Conservation (phyloP, 306 rosid genomes). For the Macrotyloma uniflorum region DNA sequence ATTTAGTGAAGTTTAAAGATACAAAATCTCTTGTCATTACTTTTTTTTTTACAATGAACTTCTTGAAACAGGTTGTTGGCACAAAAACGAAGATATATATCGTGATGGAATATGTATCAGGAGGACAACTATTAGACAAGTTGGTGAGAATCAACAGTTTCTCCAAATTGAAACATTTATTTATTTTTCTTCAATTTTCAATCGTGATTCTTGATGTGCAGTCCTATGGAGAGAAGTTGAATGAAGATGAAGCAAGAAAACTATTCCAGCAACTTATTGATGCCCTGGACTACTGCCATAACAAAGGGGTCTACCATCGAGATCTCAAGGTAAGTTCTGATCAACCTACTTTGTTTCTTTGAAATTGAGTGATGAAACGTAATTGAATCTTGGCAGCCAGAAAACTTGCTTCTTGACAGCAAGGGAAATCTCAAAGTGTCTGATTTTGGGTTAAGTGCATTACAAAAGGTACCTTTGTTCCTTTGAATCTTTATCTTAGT, state of each 20-base stretch:
- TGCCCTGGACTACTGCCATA: constrained; percentile 78
- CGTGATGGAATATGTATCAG: constrained; percentile 74
- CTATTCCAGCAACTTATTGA: constrained; percentile 81
- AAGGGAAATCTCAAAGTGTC: constrained; percentile 74
- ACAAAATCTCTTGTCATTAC: background rate
- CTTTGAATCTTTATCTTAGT: constrained; percentile 7
- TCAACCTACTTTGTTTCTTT: background rate
- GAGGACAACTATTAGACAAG: constrained; percentile 76
- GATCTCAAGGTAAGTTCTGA: constrained; percentile 70
- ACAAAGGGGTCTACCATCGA: constrained; percentile 74
- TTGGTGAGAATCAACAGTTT: constrained; percentile 53
- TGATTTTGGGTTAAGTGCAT: constrained; percentile 80
- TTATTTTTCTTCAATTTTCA: constrained; percentile 2
- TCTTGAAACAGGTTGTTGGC: constrained; percentile 59
- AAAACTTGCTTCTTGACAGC: constrained; percentile 72
- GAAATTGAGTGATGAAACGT: background rate
- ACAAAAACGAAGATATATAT: constrained; percentile 79
- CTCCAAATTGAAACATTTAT: constrained; percentile 17
- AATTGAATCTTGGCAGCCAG: constrained; percentile 59
- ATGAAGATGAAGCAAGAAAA: constrained; percentile 73
- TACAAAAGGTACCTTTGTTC: constrained; percentile 55
- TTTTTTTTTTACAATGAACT: background rate
- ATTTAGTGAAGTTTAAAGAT: background rate
- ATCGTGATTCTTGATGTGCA: constrained; percentile 35
- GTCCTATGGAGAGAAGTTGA: constrained; percentile 53